These are phyloP conservation scores for Pharus latifolius DNA, from an alignment of 176 grass and related monocot species.

Conservation along the genomic window DNA sequence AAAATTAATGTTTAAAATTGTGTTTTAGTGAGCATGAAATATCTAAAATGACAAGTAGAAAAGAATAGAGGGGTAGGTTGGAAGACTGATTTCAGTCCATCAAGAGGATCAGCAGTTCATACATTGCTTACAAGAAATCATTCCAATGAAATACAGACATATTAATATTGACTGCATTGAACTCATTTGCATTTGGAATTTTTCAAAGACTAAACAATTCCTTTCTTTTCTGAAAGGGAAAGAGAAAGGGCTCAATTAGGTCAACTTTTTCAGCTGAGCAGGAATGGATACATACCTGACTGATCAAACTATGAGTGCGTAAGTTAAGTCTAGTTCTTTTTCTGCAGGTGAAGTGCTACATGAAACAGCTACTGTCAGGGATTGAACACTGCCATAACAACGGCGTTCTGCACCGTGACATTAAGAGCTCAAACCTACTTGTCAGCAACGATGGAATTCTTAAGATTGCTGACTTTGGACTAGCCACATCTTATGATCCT, in stretches of 20 bases:
- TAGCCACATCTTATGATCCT: constrained; percentile 63
- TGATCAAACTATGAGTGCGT: background rate
- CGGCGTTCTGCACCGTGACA: constrained; percentile 79
- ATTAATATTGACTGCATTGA: constrained; percentile 24
- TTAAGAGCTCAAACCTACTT: constrained; percentile 90
- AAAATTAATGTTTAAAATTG: too few species aligned
- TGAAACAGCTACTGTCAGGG: constrained; percentile 74
- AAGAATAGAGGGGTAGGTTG: too few species aligned
- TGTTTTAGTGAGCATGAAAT: too few species aligned
- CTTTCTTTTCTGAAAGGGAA: background rate
- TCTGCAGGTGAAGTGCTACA: constrained; percentile 88
- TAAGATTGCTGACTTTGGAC: constrained; percentile 94
- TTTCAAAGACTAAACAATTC: background rate
- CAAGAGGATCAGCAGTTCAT: constrained; percentile 13
- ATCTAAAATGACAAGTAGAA: too few species aligned
- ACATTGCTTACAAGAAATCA: constrained; percentile 5
- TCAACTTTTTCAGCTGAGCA: background rate
- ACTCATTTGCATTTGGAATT: background rate
- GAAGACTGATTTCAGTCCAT: constrained; percentile 10
- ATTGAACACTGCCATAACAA: constrained; percentile 86
- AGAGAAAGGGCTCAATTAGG: background rate
- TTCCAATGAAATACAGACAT: constrained; percentile 1
- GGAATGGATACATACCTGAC: background rate
- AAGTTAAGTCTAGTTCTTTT: background rate
- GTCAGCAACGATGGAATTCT: constrained; percentile 66